Evolutionary conservation across 148 eudicot species (phyloP), one percentile per base, ranked within the genome.

Genomic region (Camellia lanceoleosa): DNA sequence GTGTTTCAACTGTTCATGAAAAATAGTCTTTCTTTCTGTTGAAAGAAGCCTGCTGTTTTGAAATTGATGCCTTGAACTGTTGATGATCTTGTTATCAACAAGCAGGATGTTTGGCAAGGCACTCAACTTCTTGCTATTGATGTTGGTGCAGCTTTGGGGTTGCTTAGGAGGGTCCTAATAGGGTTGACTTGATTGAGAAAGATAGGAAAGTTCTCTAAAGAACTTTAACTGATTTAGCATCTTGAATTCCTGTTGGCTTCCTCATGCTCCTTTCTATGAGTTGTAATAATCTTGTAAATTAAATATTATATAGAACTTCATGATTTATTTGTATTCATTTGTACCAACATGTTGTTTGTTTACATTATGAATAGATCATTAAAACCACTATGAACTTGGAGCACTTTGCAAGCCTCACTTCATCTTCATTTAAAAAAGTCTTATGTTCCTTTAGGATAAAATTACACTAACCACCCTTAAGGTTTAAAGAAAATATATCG

Each of bases 231-330:
- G 98, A 97, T 77, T 77, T 97, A 79, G 97, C 99, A 74, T 90
- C 98, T 77, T 97, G 92, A 73, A 80, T 94, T 83, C 99, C 99
- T 59, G 91, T 97, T 80, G 99, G 99, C 83, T 75, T 92, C 88
- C 96, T 97, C 78, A 97, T 97, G 99, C 99, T 97, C 56, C 95
- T 97, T 84, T 98, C 99, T 73, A 98, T 94, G 82, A 92, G 98
- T 89, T 72, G 61, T 82, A 30, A 30, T 30, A 71, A 56, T 61
- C 68, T 82, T 78, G 46, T 52, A n/a, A 68, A 9, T 18, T 7
- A 38, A 54, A 13, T 78, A 16, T 55, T 15, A n/a, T 54, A 19
- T 41, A n/a, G 51, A 65, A 64, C 49, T 42, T 67, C 5, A 30
- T 8, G 18, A 59, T 47, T 16, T 68, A 58, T 23, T 19, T 66